phyloP scores from a whole-genome alignment of 768 basidiomycete species.

The Pleurotus salmoneostramineus region DNA sequence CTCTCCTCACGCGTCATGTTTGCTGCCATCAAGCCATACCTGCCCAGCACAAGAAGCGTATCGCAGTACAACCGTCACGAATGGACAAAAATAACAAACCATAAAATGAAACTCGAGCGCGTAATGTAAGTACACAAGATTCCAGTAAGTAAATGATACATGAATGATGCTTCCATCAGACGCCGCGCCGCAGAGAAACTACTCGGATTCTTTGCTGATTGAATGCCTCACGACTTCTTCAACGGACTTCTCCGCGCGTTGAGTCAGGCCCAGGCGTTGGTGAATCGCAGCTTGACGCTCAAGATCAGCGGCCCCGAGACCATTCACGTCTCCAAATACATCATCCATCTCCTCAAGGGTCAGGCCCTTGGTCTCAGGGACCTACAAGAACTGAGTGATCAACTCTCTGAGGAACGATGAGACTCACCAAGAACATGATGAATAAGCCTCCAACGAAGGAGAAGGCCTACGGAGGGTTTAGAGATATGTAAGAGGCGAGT shows the following conservation, averaged over 20 bases:
- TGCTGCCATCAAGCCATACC: no score
- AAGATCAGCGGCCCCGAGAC: constrained; percentile 54
- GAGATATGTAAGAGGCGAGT: background rate
- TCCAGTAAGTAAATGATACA: no score
- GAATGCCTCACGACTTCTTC: background rate
- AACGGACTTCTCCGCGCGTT: background rate
- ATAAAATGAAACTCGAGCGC: no score
- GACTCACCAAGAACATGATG: constrained; percentile 57
- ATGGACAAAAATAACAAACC: no score
- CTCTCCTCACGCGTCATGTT: no score
- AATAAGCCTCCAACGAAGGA: constrained; percentile 67
- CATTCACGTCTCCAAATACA: constrained; percentile 58
- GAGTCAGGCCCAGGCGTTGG: constrained; percentile 55
- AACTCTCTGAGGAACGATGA: background rate
- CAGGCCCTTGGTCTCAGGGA: constrained; percentile 72
- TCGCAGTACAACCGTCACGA: no score
- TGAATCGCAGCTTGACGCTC: constrained; percentile 45
- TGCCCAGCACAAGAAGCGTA: no score
- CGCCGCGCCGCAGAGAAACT: background rate
- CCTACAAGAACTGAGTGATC: constrained; percentile 25
- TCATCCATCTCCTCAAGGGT: constrained; percentile 80
- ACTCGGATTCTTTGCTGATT: background rate
- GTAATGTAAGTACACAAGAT: no score
- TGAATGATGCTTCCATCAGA: background rate
- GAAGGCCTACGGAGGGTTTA: constrained; percentile 39